Conservation (phyloP, 371 early-diverging fungal species). For the Mortierella sp. region DNA sequence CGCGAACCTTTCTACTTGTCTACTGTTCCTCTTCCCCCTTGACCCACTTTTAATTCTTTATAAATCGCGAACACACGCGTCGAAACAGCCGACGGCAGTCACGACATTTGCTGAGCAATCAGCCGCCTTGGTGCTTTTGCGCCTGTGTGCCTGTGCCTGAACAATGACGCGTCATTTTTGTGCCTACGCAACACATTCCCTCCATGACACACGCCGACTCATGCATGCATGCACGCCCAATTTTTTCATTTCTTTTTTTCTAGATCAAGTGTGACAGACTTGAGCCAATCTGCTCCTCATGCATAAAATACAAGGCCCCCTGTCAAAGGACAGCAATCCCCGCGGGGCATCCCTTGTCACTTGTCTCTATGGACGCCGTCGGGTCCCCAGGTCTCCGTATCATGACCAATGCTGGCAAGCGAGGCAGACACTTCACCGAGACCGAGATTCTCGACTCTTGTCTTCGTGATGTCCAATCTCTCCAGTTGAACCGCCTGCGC, state of each 20-base stretch:
- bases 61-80: conserved; percentile 5
- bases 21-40: background rate
- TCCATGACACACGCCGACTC: background rate
- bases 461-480: conserved; percentile 37
- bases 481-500: conserved; percentile 47
- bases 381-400: conserved; percentile 30
- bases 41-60: background rate
- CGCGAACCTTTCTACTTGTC: background rate
- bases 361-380: conserved; percentile 46
- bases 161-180: background rate
- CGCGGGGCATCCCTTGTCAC: conserved; percentile 45
- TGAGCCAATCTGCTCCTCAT: conserved; percentile 54
- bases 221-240: background rate
- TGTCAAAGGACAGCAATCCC: conserved; percentile 49
- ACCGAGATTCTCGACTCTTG: conserved; percentile 56
- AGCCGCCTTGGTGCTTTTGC: background rate
- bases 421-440: conserved; percentile 43
- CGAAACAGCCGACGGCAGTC: background rate
- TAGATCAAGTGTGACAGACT: conserved; percentile 58
- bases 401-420: conserved; percentile 31
- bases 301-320: conserved; percentile 56
- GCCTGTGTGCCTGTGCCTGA: background rate
- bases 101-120: conserved; percentile 12
- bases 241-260: no score
- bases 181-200: background rate